A percentile compares a stretch with the other conserved stretches of the same genome.
phyloP scores from a whole-genome alignment of 139 green algal genomes.

The Volvox reticuliferus region DNA sequence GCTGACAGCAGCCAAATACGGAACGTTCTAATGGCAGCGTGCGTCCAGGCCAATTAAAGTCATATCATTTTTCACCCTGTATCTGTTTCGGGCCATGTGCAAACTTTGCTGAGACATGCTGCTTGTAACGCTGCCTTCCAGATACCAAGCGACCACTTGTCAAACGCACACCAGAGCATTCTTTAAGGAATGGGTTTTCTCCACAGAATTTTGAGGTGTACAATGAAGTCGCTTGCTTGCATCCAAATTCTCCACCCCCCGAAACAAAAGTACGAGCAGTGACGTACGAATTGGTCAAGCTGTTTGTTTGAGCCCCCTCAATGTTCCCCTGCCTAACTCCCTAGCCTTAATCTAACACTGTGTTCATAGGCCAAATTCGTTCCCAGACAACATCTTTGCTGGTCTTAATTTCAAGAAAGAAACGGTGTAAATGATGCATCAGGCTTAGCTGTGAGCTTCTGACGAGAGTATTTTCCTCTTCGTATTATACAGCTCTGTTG shows the following conservation, averaged over 20 bases:
- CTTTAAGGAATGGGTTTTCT: not conserved
- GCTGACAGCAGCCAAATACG: no score
- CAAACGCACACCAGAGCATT: not conserved
- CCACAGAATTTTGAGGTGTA: no score
- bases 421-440: not conserved
- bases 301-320: no score
- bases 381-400: not conserved
- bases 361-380: not conserved
- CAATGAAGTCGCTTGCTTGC: no score
- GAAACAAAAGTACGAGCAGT: no score
- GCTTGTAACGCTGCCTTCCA: not conserved
- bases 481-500: not conserved
- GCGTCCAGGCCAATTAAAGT: no score
- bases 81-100: not conserved
- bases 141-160: constrained; percentile 4
- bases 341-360: no score
- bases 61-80: no score
- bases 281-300: no score
- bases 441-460: not conserved
- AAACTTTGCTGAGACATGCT: not conserved
- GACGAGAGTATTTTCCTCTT: not conserved
- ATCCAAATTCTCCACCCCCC: no score
- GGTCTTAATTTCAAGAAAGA: constrained; percentile 6
- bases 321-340: no score
- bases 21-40: no score